Conservation (phyloP, 2,329 filamentous ascomycete genomes). For the Hypoxylon sp. region DNA sequence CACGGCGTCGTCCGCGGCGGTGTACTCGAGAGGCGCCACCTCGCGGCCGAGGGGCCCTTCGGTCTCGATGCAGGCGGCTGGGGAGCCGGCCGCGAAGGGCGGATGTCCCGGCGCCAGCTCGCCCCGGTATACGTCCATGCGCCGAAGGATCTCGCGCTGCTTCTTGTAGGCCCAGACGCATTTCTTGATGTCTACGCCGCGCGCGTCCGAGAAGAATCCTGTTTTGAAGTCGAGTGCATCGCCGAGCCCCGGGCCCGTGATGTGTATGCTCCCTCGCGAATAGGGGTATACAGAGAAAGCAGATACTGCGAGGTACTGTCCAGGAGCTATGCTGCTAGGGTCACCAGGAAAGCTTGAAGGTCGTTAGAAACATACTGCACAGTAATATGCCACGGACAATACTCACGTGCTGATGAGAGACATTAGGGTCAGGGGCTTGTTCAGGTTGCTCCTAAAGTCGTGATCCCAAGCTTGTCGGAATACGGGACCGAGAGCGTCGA, state of each 20-base stretch:
- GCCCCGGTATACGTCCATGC: slow-evolving; percentile 59
- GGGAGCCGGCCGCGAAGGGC: slow-evolving; percentile 50
- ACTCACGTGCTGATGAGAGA: neutral
- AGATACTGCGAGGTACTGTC: neutral
- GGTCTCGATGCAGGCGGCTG: slow-evolving; percentile 44
- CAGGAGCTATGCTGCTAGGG: neutral
- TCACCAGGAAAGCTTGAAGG: neutral
- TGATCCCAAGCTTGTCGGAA: slow-evolving; percentile 34
- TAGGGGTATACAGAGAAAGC: slow-evolving; percentile 57
- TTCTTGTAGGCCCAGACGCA: slow-evolving; percentile 70
- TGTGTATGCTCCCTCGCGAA: slow-evolving; percentile 68
- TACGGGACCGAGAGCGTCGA: slow-evolving; percentile 29
- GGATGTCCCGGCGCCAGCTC: slow-evolving; percentile 54
- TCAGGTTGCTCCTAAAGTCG: slow-evolving; percentile 31
- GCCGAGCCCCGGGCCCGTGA: slow-evolving; percentile 52
- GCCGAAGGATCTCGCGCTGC: slow-evolving; percentile 64
- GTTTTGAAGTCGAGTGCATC: slow-evolving; percentile 61
- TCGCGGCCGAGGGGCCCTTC: slow-evolving; percentile 35
- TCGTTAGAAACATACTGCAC: neutral
- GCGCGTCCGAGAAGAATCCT: slow-evolving; percentile 60
- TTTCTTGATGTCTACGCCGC: slow-evolving; percentile 61
- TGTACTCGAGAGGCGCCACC: slow-evolving; percentile 50
- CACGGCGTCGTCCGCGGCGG: slow-evolving; percentile 56
- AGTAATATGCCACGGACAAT: neutral
- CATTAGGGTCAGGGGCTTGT: slow-evolving; percentile 29